Conservation (phyloP, 176 grass and related monocot genomes). For the Leersia perrieri region DNA sequence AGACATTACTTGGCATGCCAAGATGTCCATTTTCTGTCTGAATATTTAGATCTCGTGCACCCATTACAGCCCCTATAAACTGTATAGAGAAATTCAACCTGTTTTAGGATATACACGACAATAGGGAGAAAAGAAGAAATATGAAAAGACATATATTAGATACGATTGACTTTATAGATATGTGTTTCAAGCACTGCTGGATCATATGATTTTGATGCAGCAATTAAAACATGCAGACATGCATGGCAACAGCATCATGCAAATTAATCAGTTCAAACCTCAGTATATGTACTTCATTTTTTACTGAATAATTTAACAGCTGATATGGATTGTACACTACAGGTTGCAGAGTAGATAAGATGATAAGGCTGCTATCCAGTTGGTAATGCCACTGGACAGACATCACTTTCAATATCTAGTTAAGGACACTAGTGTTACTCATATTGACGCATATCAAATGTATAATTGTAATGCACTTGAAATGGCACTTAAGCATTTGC, state of each 20-base stretch:
- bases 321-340: not conserved
- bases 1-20: constrained; percentile 82
- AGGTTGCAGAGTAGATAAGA: not conserved
- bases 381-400: not conserved
- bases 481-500: not conserved
- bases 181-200: not conserved
- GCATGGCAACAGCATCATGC: not conserved
- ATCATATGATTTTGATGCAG: not conserved
- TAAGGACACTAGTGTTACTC: not conserved
- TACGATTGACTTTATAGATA: constrained; percentile 1
- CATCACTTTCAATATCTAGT: not conserved
- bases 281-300: not conserved
- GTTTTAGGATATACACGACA: constrained; percentile 10
- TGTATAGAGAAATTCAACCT: constrained; percentile 32
- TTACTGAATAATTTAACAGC: not conserved
- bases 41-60: constrained; percentile 79
- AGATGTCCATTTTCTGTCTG: constrained; percentile 79
- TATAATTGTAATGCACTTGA: not conserved
- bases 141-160: not conserved
- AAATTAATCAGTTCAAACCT: not conserved
- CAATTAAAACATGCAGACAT: not conserved
- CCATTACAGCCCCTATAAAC: constrained; percentile 96
- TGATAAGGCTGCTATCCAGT: not conserved
- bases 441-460: not conserved
- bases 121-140: not conserved